Conservation (phyloP, 139 green algal species). For the Spirogloea muscicola region DNA sequence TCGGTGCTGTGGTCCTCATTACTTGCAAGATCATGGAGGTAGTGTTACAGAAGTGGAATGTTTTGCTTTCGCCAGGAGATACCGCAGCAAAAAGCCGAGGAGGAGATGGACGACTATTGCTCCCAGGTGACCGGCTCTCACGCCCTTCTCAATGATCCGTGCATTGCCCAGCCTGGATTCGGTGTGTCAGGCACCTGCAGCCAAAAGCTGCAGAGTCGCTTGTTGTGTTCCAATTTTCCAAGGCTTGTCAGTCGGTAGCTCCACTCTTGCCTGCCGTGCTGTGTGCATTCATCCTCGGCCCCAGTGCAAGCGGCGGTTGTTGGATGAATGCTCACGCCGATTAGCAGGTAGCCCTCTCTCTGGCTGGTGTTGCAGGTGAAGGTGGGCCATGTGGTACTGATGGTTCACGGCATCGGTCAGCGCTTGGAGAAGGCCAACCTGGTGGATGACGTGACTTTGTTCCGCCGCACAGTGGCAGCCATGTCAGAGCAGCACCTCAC, state of each 20-base stretch:
- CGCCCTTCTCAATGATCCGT: too few relatives aligned
- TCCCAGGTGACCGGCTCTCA: slow-evolving; percentile 25
- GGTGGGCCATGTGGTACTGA: slow-evolving; percentile 59
- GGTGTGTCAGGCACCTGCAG: too few relatives aligned
- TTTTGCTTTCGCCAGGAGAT: slow-evolving; percentile 22
- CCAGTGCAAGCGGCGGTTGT: too few relatives aligned
- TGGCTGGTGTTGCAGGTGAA: slow-evolving; percentile 26
- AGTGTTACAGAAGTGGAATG: too few relatives aligned
- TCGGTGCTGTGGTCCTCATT: too few relatives aligned
- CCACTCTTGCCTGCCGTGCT: too few relatives aligned
- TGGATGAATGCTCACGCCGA: not conserved
- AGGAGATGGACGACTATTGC: slow-evolving; percentile 33
- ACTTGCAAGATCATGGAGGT: too few relatives aligned
- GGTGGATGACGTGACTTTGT: slow-evolving; percentile 52
- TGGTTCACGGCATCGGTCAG: slow-evolving; percentile 76
- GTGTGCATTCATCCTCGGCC: too few relatives aligned
- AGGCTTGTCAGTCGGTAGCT: too few relatives aligned
- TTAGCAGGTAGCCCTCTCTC: not conserved
- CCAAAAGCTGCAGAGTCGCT: too few relatives aligned
- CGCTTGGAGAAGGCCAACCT: slow-evolving; percentile 59
- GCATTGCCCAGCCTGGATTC: too few relatives aligned
- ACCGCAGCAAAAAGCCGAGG: slow-evolving; percentile 29
- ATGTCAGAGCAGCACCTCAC: slow-evolving; percentile 28
- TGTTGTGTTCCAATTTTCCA: too few relatives aligned
- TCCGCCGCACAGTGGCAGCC: not conserved